Base-by-base conservation (phyloP, 768 basidiomycete genomes). In the Hericium rajendrae region DNA sequence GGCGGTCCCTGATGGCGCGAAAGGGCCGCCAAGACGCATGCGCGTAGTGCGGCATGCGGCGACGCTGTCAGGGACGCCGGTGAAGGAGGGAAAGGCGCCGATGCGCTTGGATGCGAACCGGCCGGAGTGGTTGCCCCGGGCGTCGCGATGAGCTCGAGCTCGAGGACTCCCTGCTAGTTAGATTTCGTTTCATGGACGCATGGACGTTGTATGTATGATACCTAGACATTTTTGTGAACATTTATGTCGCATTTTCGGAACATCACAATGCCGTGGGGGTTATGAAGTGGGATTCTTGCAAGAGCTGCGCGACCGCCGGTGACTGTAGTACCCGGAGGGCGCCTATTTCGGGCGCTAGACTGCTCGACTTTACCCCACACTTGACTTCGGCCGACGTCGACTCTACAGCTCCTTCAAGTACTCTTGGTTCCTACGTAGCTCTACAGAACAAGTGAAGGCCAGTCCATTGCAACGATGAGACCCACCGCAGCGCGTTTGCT, bases 401-500 rank as follows among this genome's bases (percentile, higher is more conserved):
- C 28, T 4, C 28, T 32, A 32, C 16, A 20, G 18, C 16, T 46
- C 51, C 59, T 39, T n/a, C 40, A 48, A 13, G 28, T 32, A n/a
- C 51, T 56, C 51, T 41, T 22, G 24, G n/a, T 10, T 38, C 4
- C 22, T 48, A 22, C 24, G 8, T 4, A 50, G 10, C 2, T 11
- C 49, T 50, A 32, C 8, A 32, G 28, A 32, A 32, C 28, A 32
- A 4, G 28, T 2, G 8, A 32, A 32, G 28, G 28, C 8, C 8
- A 32, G 8, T 8, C 5, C 28, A 32, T 8, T 20, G 49, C 22
- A 15, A 50, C 12, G 15, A 95, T 94, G 93, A 79, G 85, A 62
- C 86, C 92, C 9, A 82, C 91, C 43, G 72, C 85, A 40, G 72
- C 75, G 16, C 79, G 83, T 51, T 75, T 90, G 61, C 77, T 97